Base-by-base conservation (phyloP, 768 basidiomycete genomes). In the Boletus vermiculosoides region DNA sequence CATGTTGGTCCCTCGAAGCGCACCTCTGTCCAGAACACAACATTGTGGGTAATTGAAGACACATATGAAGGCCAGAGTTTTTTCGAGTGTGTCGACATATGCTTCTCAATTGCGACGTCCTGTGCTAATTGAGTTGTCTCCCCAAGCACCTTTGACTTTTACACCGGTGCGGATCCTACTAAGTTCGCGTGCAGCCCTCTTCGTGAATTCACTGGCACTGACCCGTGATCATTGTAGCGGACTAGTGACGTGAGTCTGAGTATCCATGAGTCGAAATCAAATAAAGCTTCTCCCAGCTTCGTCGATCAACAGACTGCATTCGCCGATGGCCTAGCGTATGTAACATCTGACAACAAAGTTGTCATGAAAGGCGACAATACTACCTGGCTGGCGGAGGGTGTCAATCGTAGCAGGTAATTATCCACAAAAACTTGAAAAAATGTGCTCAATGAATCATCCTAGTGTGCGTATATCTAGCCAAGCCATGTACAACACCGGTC, bases 331-430 rank as follows among this genome's bases (percentile, higher is more conserved):
- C 78, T 91, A 9, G 83, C 80, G 2, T 89, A 78, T 66, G 78
- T 87, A 15, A 74, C 80, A 13, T 76, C 77, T 22, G 76, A 85
- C 66, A 80, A 80, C 37, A 79, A 77, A 31, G 85, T 88, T 36
- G 78, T 90, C 20, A 92, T 92, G 88, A 83, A 85, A 66, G 88
- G 87, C 13, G 90, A 92, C 59, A 77, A 89, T 65, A 85, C 81
- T 1, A 85, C 79, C 16, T 74, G 70, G 73, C 70, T 92, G 23
- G 60, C 75, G 8, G 48, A 73, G 36, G 87, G 87, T 28, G 74
- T 78, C 54, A 77, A 79, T 59, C 79, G 90, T 45, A 76, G 79
- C 58, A 91, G 90, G 89, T 86, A 52, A 40, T 28, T 42, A 13
- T 33, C 22, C 12, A 28, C 22, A 5, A 56, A 15, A 16, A 28